A percentile compares a stretch with the other conserved stretches of the same genome.
Conservation (phyloP, 495 filamentous ascomycete species). For the Penicillium pulvis region DNA sequence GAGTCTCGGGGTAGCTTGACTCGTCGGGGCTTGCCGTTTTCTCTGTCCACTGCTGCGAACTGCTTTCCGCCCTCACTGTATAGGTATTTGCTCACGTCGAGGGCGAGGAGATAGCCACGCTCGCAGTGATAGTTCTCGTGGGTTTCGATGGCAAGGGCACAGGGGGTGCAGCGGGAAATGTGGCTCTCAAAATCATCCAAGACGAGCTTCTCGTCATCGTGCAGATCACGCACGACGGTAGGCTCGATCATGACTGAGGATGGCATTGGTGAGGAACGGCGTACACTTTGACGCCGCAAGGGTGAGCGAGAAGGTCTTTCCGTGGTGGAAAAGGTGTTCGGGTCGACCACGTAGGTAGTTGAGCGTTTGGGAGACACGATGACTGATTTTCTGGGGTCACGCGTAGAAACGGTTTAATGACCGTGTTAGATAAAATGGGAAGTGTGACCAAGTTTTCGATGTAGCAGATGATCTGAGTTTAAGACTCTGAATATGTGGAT, state of each 20-base stretch:
- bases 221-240: conserved; percentile 43
- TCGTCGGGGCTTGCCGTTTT: conserved; percentile 42
- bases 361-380: conserved; percentile 39
- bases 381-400: conserved; percentile 31
- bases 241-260: conserved; percentile 28
- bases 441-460: conserved; percentile 3
- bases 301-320: conserved; percentile 27
- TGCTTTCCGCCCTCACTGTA: conserved; percentile 50
- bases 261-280: conserved; percentile 40
- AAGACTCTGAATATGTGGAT: background rate
- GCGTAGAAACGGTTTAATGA: conserved; percentile 13
- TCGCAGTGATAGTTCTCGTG: conserved; percentile 47
- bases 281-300: conserved; percentile 22
- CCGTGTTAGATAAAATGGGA: conserved; percentile 2
- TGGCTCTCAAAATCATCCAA: conserved; percentile 25
- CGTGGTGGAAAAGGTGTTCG: conserved; percentile 19
- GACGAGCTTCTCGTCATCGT: conserved; percentile 42
- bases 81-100: conserved; percentile 51
- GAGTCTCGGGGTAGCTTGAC: conserved; percentile 52
- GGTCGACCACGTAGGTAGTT: conserved; percentile 30
- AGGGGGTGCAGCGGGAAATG: conserved; percentile 39
- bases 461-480: background rate
- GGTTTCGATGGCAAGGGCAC: conserved; percentile 40
- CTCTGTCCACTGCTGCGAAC: conserved; percentile 51
- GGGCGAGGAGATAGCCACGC: conserved; percentile 48